These are phyloP conservation scores for Candida xiaguanensis DNA, from an alignment of 805 yeast genomes.

Conservation along the genomic window DNA sequence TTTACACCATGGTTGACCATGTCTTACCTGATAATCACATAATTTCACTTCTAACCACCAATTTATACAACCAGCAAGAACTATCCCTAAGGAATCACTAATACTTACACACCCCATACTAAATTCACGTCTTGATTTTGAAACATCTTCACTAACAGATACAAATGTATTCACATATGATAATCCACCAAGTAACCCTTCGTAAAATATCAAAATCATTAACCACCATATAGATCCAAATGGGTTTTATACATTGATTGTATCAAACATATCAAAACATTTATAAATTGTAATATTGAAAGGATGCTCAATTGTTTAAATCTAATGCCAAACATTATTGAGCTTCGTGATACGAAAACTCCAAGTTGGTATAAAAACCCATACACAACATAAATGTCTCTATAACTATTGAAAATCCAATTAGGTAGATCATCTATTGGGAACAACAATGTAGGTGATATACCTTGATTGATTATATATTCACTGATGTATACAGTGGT, in stretches of 20 bases:
- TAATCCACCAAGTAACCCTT: conserved; percentile 87
- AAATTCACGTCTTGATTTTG: conserved; percentile 37
- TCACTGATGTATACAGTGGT: conserved; percentile 81
- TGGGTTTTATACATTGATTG: conserved; percentile 63
- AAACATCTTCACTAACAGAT: conserved; percentile 58
- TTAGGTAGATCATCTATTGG: conserved; percentile 64
- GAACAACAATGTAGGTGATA: conserved; percentile 82
- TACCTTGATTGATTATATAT: conserved; percentile 86
- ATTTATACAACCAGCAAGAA: conserved; percentile 74
- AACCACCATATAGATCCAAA: conserved; percentile 61
- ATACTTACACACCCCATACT: conserved; percentile 32
- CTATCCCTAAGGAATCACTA: conserved; percentile 80
- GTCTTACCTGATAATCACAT: conserved; percentile 64
- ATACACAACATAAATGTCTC: conserved; percentile 89
- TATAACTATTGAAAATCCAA: conserved; percentile 53
- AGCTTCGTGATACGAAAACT: conserved; percentile 86
- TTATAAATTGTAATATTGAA: conserved; percentile 62
- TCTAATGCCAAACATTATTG: conserved; percentile 60
- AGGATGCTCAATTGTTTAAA: conserved; percentile 57
- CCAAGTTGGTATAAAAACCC: conserved; percentile 90
- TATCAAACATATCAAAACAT: conserved; percentile 51
- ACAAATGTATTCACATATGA: conserved; percentile 87
- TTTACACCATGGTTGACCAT: conserved; percentile 79
- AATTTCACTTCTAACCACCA: conserved; percentile 69
- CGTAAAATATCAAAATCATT: conserved; percentile 69